Percentiles rank a stretch among this genome's conserved stretches.
These are phyloP conservation scores for Clonostachys chloroleuca DNA, from an alignment of 2,329 filamentous ascomycete genomes.

Conservation along the genomic window DNA sequence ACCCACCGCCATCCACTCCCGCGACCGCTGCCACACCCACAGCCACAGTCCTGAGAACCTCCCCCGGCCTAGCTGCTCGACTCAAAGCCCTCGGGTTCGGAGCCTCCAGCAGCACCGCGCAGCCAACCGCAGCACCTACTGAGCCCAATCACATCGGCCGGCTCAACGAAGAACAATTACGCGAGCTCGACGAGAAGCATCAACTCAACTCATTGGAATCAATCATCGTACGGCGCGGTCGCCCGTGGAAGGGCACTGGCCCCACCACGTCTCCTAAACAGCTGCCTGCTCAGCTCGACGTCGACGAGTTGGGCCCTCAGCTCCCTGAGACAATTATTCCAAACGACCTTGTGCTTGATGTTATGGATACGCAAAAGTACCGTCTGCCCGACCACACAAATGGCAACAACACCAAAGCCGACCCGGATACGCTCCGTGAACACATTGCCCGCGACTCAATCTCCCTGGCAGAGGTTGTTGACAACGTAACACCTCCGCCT, in stretches of 20 bases:
- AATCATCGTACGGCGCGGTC: slow-evolving; percentile 60
- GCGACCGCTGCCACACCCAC: slow-evolving; percentile 3
- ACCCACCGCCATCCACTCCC: not conserved
- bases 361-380: slow-evolving; percentile 73
- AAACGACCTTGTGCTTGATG: slow-evolving; percentile 59
- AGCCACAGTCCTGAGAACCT: slow-evolving; percentile 46
- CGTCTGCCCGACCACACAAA: slow-evolving; percentile 66
- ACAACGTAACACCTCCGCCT: not conserved
- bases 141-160: slow-evolving; percentile 54
- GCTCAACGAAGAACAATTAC: slow-evolving; percentile 66
- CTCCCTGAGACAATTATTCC: slow-evolving; percentile 48
- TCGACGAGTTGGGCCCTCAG: slow-evolving; percentile 12
- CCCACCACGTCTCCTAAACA: slow-evolving; percentile 3
- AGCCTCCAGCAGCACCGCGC: slow-evolving; percentile 27
- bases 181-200: slow-evolving; percentile 64
- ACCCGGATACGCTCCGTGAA: slow-evolving; percentile 51
- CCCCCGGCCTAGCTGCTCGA: slow-evolving; percentile 60
- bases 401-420: slow-evolving; percentile 62
- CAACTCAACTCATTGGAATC: slow-evolving; percentile 45
- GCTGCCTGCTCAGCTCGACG: not conserved
- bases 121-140: slow-evolving; percentile 10
- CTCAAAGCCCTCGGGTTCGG: slow-evolving; percentile 62
- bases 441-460: slow-evolving; percentile 47
- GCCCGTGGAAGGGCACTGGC: slow-evolving; percentile 67
- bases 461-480: slow-evolving; percentile 20